These are phyloP conservation scores for Colletotrichum ledebouriae DNA, from an alignment of 2,329 filamentous ascomycete species.

Conservation along the genomic window DNA sequence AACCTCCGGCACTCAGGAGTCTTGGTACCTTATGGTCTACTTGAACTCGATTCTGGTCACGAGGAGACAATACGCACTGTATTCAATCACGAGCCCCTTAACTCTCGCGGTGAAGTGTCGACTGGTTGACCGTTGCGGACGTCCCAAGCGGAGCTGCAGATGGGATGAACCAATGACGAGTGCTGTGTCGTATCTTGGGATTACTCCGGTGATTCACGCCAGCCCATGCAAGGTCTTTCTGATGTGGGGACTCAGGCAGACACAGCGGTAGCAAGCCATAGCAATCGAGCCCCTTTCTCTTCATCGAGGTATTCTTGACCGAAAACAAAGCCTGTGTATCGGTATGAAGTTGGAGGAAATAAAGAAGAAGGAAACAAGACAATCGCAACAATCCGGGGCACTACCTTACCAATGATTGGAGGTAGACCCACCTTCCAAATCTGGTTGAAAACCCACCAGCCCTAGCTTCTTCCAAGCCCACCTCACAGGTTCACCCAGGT, in stretches of 20 bases:
- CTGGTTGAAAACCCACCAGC: not conserved
- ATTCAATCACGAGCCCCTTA: not conserved
- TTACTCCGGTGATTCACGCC: no score
- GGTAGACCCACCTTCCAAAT: slow-evolving; percentile 11
- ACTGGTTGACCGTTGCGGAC: slow-evolving; percentile 8
- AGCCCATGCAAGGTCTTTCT: slow-evolving; percentile 11
- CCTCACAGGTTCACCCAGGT: not conserved
- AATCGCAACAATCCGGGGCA: not conserved
- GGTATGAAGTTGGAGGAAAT: not conserved
- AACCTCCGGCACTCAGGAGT: not conserved
- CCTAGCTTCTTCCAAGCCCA: not conserved
- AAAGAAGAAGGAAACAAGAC: not conserved
- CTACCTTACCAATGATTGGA: not conserved
- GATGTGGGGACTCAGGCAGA: slow-evolving; percentile 14
- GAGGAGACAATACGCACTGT: not conserved
- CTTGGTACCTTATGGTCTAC: not conserved
- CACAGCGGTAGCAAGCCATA: not conserved
- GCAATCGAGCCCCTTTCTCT: not conserved
- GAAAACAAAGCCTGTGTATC: not conserved
- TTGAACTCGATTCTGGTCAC: not conserved
- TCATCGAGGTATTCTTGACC: no score
- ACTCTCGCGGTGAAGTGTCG: not conserved
- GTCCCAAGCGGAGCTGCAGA: not conserved
- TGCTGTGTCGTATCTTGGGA: not conserved
- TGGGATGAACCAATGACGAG: slow-evolving; percentile 12